These are phyloP conservation scores for Akebia trifoliata DNA, from an alignment of 164 flowering plant species.

Conservation along the genomic window DNA sequence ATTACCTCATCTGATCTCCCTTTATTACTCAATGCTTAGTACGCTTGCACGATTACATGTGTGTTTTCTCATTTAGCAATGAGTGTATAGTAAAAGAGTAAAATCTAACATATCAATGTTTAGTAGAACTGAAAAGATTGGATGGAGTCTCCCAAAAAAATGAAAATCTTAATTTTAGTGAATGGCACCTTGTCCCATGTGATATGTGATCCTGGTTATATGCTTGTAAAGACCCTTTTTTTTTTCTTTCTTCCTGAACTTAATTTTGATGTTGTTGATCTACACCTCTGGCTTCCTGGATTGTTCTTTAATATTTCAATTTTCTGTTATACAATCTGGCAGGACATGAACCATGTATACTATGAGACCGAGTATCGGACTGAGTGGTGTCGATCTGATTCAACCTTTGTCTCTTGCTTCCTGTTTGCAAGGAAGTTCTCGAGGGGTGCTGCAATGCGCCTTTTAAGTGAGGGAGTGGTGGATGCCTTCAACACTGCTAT, in stretches of 20 bases:
- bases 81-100: too few species aligned
- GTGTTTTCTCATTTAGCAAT: neutral
- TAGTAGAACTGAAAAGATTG: too few species aligned
- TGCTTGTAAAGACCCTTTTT: neutral
- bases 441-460: slow-evolving; percentile 79
- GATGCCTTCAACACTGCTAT: slow-evolving; percentile 31
- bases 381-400: slow-evolving; percentile 73
- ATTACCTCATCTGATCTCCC: neutral
- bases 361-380: slow-evolving; percentile 76
- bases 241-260: neutral
- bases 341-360: slow-evolving; percentile 75
- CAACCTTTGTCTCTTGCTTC: slow-evolving; percentile 62
- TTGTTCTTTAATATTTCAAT: neutral
- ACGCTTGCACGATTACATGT: neutral
- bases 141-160: too few species aligned
- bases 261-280: neutral
- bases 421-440: slow-evolving; percentile 91
- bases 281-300: neutral
- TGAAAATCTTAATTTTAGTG: too few species aligned
- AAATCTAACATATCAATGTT: too few species aligned
- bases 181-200: too few species aligned
- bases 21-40: neutral
- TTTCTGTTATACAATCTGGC: slow-evolving; percentile 15
- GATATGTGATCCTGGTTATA: too few species aligned
- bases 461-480: slow-evolving; percentile 57